A percentile compares a stretch with the other conserved stretches of the same genome.
phyloP scores from a whole-genome alignment of 2,329 filamentous ascomycete species.

The Colletotrichum echinochloae region DNA sequence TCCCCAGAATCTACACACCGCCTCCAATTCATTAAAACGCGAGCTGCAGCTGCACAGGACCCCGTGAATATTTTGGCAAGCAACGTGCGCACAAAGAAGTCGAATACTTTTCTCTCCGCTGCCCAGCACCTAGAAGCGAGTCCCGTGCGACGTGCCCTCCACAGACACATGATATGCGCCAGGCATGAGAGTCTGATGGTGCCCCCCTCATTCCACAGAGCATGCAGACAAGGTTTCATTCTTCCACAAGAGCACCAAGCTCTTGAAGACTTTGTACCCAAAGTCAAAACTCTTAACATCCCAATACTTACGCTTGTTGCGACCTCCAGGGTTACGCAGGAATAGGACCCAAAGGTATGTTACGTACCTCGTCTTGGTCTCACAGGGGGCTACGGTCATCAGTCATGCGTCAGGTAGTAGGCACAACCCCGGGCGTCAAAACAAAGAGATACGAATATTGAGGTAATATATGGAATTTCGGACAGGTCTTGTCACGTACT shows the following conservation, averaged over 20 bases:
- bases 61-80: not conserved
- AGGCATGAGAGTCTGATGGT: not conserved
- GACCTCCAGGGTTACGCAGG: not conserved
- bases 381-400: not conserved
- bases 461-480: not conserved
- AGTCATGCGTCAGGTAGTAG: not conserved
- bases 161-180: not conserved
- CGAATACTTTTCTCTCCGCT: too few species aligned
- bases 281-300: not conserved
- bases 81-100: not conserved
- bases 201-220: not conserved
- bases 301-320: too few species aligned
- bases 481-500: constrained; percentile 9
- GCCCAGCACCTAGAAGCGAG: not conserved
- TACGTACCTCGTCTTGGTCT: not conserved
- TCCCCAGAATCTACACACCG: not conserved
- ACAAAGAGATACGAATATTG: not conserved
- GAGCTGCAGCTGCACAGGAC: not conserved
- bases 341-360: not conserved
- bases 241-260: not conserved
- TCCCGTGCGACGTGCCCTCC: not conserved
- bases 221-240: not conserved
- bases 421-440: not conserved
- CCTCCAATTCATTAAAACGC: not conserved
- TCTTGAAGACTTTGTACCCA: not conserved